These are phyloP conservation scores for Amoeboaphelidium protococcarum DNA, from an alignment of 371 early-diverging fungal species.

Conservation along the genomic window DNA sequence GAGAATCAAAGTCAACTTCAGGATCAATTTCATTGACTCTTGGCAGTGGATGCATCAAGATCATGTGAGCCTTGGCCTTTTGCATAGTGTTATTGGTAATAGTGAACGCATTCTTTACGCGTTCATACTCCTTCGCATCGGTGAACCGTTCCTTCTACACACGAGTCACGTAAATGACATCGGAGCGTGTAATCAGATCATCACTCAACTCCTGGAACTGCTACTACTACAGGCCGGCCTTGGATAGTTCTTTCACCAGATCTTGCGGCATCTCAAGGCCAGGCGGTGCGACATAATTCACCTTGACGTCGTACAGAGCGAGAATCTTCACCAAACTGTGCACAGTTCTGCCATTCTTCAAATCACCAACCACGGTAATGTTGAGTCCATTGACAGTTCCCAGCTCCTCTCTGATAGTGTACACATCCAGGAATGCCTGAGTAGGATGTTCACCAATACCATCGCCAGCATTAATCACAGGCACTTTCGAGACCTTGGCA, in stretches of 20 bases:
- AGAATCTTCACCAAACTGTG: slow-evolving; percentile 77
- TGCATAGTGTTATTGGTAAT: slow-evolving; percentile 56
- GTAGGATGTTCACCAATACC: slow-evolving; percentile 93
- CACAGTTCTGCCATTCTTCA: slow-evolving; percentile 89
- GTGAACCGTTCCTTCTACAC: slow-evolving; percentile 85
- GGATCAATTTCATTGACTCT: slow-evolving; percentile 81
- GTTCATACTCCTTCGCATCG: slow-evolving; percentile 42
- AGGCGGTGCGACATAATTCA: slow-evolving; percentile 72
- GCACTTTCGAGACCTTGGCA: slow-evolving; percentile 63
- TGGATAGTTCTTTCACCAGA: slow-evolving; percentile 38
- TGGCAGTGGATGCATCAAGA: slow-evolving; percentile 92
- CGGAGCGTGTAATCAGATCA: slow-evolving; percentile 52
- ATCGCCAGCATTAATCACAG: slow-evolving; percentile 88
- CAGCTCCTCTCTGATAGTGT: slow-evolving; percentile 51
- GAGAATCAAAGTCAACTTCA: slow-evolving; percentile 84
- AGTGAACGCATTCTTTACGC: slow-evolving; percentile 43
- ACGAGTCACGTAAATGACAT: slow-evolving; percentile 90
- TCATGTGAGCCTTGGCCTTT: slow-evolving; percentile 77
- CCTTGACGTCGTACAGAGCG: slow-evolving; percentile 57
- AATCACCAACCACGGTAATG: slow-evolving; percentile 80
- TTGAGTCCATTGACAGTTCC: slow-evolving; percentile 90
- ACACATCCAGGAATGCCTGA: slow-evolving; percentile 86
- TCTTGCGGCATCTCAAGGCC: slow-evolving; percentile 62
- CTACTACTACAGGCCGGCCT: slow-evolving; percentile 32
- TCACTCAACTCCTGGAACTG: slow-evolving; percentile 4